phyloP scores from a whole-genome alignment of 2,329 filamentous ascomycete species.

The Orbilia quercus region DNA sequence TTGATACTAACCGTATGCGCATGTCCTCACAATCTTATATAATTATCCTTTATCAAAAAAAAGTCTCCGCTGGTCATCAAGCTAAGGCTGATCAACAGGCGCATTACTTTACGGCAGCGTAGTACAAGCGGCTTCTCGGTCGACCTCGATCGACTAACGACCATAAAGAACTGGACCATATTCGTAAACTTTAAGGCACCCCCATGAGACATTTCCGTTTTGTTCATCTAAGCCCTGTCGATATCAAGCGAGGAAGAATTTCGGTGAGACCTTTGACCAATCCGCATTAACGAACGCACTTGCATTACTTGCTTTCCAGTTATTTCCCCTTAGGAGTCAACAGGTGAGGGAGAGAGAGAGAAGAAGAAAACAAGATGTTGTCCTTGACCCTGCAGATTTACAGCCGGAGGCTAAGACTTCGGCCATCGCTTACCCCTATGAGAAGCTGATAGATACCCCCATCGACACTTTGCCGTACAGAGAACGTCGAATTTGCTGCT shows the following conservation, averaged over 20 bases:
- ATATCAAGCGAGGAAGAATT: slow-evolving; percentile 52
- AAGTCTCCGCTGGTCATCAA: slow-evolving; percentile 29
- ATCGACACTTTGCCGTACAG: slow-evolving; percentile 41
- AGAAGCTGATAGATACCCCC: slow-evolving; percentile 47
- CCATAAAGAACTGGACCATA: slow-evolving; percentile 1
- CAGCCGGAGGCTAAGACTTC: slow-evolving; percentile 37
- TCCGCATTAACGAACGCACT: slow-evolving; percentile 47
- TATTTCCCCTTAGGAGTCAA: slow-evolving; percentile 4
- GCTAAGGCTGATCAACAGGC: slow-evolving; percentile 38
- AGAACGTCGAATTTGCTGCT: slow-evolving; percentile 32
- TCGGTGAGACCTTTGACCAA: slow-evolving; percentile 48
- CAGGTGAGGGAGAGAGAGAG: background rate
- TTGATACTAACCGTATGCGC: slow-evolving; percentile 1
- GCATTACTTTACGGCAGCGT: slow-evolving; percentile 13
- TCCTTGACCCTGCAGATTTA: slow-evolving; percentile 38
- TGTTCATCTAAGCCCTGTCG: slow-evolving; percentile 38
- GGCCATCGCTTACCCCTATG: slow-evolving; percentile 48
- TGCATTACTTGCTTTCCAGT: slow-evolving; percentile 37
- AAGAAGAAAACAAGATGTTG: slow-evolving; percentile 2
- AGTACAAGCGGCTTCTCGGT: slow-evolving; percentile 38
- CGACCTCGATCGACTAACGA: slow-evolving; percentile 12
- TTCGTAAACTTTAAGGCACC: slow-evolving; percentile 12
- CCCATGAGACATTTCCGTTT: slow-evolving; percentile 46
- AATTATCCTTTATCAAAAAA: slow-evolving; percentile 22
- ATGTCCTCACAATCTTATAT: slow-evolving; percentile 1